Evolutionary conservation across 805 yeast species (phyloP).

Genomic region (Suhomyces faveliae): DNA sequence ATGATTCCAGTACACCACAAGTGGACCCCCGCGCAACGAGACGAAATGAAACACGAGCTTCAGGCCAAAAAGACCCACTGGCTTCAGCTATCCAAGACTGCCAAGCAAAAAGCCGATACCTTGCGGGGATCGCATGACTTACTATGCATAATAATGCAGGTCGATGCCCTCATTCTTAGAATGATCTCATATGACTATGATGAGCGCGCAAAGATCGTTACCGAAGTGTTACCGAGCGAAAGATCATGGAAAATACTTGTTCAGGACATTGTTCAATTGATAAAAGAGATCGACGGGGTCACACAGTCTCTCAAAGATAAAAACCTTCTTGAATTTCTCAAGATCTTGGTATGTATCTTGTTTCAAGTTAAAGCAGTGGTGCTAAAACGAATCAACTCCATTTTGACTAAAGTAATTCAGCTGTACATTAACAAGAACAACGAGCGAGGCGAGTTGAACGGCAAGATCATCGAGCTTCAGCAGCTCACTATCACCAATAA

Average conservation of each 20-base stretch:
- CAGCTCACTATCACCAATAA: slow-evolving; percentile 25
- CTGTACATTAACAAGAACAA: slow-evolving; percentile 17
- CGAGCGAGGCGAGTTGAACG: slow-evolving; percentile 14
- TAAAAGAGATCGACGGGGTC: slow-evolving; percentile 12
- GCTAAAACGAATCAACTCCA: slow-evolving; percentile 30
- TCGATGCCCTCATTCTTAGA: slow-evolving; percentile 40
- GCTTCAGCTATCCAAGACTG: slow-evolving; percentile 33
- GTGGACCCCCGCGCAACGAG: slow-evolving; percentile 4
- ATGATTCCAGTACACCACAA: slow-evolving; percentile 2
- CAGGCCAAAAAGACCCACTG: slow-evolving; percentile 29
- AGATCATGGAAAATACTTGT: slow-evolving; percentile 36
- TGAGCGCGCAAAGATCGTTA: slow-evolving; percentile 28
- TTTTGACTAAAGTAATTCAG: slow-evolving; percentile 22
- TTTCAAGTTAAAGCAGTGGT: slow-evolving; percentile 29
- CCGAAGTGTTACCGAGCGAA: slow-evolving; percentile 20
- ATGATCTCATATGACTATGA: slow-evolving; percentile 38
- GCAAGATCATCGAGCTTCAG: slow-evolving; percentile 28
- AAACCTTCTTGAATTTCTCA: slow-evolving; percentile 16
- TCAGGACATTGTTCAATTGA: slow-evolving; percentile 27
- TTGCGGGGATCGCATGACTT: slow-evolving; percentile 20
- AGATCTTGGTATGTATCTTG: slow-evolving; percentile 26
- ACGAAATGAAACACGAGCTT: slow-evolving; percentile 18
- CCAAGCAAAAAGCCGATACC: slow-evolving; percentile 40
- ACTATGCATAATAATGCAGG: slow-evolving; percentile 29
- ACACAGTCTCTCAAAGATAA: slow-evolving; percentile 11